Base-by-base conservation (phyloP, 2,329 filamentous ascomycete species). In the Cordyceps fumosorosea region DNA sequence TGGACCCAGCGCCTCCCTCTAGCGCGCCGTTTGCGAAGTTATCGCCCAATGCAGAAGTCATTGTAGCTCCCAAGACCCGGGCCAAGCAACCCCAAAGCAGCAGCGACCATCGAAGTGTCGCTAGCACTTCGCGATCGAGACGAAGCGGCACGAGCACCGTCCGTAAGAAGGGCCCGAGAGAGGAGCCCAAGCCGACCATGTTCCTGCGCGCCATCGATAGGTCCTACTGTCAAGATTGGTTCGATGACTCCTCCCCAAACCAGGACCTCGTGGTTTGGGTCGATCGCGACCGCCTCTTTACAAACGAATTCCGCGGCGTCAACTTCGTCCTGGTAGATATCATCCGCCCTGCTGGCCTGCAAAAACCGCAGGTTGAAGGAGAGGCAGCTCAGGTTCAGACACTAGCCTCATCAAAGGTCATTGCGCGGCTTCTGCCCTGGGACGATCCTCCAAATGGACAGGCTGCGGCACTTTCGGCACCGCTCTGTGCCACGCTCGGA, bases 31-130 rank as follows among this genome's bases (percentile, higher is more conserved):
- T 99, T 72, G 91, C 90, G 29, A 98, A 97, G 75, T 90, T 99
- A 56, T 89, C 91, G 0, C 90, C 93, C 0, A 92, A 98, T 72
- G 93, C 93, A 24, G 95, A 99, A 75, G 93, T 99, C 56, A 96
- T 98, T 66, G 95, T 99, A 64, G 95, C 95, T 3, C 95, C 95
- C 0, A 99, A 99, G 77, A 89, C 88, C 29, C 85, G 93, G 61
- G 82, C 89, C 48, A 92, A 90, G 72, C 77, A 82, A 40, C 79
- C 85, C 3, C 84, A 87, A 62, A 82, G 77, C 63, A 84, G 80
- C n/a, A 84, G 86, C 44, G 91, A 96, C 67, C 91, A 84, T 70
- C 83, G 89, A 63, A 97, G 93, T 71, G 89, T 93, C 10, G 83
- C 88, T 0, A 91, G 90, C 68, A 89, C 88, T 2, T 91, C 91